phyloP scores from a whole-genome alignment of 345 rosid genomes.

The Pelargonium nanum region DNA sequence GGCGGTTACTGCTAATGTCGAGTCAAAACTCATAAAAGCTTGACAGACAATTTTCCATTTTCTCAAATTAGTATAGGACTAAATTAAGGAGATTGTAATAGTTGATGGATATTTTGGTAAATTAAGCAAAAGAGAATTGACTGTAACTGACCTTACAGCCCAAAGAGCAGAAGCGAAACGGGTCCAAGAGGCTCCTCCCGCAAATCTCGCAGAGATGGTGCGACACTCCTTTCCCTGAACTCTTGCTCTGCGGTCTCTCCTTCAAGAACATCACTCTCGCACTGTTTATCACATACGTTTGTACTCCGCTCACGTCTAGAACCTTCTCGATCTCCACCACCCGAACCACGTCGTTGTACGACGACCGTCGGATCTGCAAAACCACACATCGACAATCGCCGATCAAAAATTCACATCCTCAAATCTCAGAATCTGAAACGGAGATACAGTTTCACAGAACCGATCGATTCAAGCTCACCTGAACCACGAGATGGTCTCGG shows the following conservation, averaged over 20 bases:
- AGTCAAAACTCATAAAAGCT: too few species aligned
- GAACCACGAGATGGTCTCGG: constrained; percentile 12
- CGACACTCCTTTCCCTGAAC: constrained; percentile 2
- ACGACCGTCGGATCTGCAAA: constrained; percentile 10
- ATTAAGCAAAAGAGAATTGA: too few species aligned
- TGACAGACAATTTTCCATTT: too few species aligned
- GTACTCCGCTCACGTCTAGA: constrained; percentile 10
- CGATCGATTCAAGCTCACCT: constrained; percentile 9
- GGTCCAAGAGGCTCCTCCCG: constrained; percentile 10
- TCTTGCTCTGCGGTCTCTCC: constrained; percentile 13
- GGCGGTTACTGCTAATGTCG: too few species aligned
- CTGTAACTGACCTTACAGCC: constrained; percentile 19
- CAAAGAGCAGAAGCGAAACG: constrained; percentile 13
- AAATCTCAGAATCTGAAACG: too few species aligned
- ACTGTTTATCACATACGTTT: constrained; percentile 15
- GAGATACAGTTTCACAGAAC: too few species aligned
- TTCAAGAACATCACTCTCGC: constrained; percentile 14
- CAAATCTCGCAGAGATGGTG: constrained; percentile 8
- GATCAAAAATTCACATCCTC: too few species aligned
- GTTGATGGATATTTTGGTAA: too few species aligned
- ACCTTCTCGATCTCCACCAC: constrained; percentile 11
- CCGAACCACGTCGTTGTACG: constrained; percentile 14
- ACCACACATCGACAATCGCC: not conserved
- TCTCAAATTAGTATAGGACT: too few species aligned
- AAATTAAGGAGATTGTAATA: too few species aligned